A percentile compares a stretch with the other conserved stretches of the same genome.
Evolutionary conservation across 805 yeast genomes (phyloP).

Genomic region (Trichomonascus vanleenenianus): DNA sequence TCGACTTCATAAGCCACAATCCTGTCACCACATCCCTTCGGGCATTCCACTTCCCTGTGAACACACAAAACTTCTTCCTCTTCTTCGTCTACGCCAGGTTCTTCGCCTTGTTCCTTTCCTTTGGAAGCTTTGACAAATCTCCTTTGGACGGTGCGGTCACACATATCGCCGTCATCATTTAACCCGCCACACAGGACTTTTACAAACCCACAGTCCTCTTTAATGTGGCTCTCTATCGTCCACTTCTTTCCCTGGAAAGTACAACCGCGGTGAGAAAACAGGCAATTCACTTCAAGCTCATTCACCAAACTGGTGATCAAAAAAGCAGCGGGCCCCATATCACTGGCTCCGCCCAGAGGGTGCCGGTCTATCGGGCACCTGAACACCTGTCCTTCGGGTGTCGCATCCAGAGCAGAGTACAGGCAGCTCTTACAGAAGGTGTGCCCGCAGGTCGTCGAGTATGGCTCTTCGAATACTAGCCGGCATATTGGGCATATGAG

Average conservation of each 20-base stretch:
- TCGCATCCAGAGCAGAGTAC: conserved; percentile 15
- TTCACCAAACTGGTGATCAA: conserved; percentile 52
- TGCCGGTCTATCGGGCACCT: conserved; percentile 59
- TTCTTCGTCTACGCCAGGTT: neutral
- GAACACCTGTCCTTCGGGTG: conserved; percentile 6
- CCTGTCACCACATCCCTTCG: conserved; percentile 15
- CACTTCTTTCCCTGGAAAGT: conserved; percentile 50
- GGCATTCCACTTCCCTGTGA: conserved; percentile 19
- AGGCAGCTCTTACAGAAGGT: conserved; percentile 56
- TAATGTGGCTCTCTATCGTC: conserved; percentile 46
- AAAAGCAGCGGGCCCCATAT: conserved; percentile 39
- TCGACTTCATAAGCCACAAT: conserved; percentile 10
- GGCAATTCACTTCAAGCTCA: conserved; percentile 50
- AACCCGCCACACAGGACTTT: conserved; percentile 31
- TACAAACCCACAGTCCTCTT: conserved; percentile 33
- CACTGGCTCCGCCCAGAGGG: conserved; percentile 31
- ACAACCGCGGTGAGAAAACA: conserved; percentile 48
- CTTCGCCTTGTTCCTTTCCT: neutral
- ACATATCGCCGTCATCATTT: conserved; percentile 15
- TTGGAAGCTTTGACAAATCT: neutral
- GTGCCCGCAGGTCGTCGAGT: conserved; percentile 60
- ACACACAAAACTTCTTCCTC: conserved; percentile 8
- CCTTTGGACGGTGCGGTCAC: conserved; percentile 9
- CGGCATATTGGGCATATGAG: conserved; percentile 58
- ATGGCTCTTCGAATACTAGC: conserved; percentile 52